Conservation (phyloP, 257 asterid genomes). For the Nicotiana noctiflora region DNA sequence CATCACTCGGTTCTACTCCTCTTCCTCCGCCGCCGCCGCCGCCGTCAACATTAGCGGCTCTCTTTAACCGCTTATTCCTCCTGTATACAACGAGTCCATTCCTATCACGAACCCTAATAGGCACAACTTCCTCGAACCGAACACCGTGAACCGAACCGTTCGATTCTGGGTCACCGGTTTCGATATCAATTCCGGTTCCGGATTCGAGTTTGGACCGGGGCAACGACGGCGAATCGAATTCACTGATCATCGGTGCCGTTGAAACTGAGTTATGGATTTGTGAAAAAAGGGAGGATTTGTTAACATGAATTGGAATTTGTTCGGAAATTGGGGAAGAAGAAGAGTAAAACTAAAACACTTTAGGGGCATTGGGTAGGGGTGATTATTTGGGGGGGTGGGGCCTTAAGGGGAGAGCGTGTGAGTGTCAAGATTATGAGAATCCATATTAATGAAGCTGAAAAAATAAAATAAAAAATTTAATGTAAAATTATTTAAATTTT, state of each 20-base stretch:
- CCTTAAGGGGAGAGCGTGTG: neutral
- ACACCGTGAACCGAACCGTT: conserved; percentile 28
- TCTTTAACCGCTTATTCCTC: conserved; percentile 61
- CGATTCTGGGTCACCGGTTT: conserved; percentile 12
- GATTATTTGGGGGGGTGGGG: neutral
- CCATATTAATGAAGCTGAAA: neutral
- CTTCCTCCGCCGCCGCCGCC: too few species aligned
- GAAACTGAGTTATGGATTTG: neutral
- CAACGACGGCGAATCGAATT: neutral
- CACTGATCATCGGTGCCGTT: neutral
- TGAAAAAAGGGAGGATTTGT: neutral
- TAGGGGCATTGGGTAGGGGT: neutral
- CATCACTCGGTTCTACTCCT: neutral
- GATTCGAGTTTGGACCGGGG: neutral
- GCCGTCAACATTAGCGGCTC: neutral
- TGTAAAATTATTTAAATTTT: neutral
- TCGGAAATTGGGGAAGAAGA: too few species aligned
- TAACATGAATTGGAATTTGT: neutral
- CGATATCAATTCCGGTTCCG: neutral
- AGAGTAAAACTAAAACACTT: neutral
- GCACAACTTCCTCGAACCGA: conserved; percentile 19
- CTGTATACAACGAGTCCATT: conserved; percentile 58
- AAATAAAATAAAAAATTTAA: neutral
- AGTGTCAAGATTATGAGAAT: neutral
- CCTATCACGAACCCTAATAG: conserved; percentile 43